These are phyloP conservation scores for Heterobasidion annosum DNA, from an alignment of 1,284 basidiomycete species.

Conservation along the genomic window DNA sequence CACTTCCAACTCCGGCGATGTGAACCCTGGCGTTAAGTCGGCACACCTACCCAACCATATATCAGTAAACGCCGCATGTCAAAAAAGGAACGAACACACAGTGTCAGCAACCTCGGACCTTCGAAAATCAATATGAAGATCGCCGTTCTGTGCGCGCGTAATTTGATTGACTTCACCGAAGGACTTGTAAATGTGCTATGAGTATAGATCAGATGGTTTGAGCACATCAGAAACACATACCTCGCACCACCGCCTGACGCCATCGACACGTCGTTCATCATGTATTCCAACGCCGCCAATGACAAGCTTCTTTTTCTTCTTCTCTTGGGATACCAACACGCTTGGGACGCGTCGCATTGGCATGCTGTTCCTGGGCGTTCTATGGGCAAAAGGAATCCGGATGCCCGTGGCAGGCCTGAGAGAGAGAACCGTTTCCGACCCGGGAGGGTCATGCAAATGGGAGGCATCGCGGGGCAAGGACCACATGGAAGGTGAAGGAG, in stretches of 20 bases:
- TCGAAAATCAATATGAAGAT: slow-evolving; percentile 63
- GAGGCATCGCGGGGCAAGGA: slow-evolving; percentile 29
- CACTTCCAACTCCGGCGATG: slow-evolving; percentile 67
- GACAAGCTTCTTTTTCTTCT: slow-evolving; percentile 26
- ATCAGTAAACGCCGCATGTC: background rate
- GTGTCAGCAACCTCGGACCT: slow-evolving; percentile 71
- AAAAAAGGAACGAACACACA: slow-evolving; percentile 27
- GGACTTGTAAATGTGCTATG: slow-evolving; percentile 29
- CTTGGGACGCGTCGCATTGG: slow-evolving; percentile 15
- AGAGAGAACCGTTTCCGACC: slow-evolving; percentile 19
- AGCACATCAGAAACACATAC: slow-evolving; percentile 26
- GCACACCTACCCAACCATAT: slow-evolving; percentile 42
- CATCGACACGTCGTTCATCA: slow-evolving; percentile 24
- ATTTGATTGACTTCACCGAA: slow-evolving; percentile 70
- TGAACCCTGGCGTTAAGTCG: slow-evolving; percentile 63
- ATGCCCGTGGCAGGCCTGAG: slow-evolving; percentile 12
- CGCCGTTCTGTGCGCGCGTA: slow-evolving; percentile 60
- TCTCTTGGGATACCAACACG: slow-evolving; percentile 17
- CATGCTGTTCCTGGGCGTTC: slow-evolving; percentile 11
- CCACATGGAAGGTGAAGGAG: slow-evolving; percentile 28
- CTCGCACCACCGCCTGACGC: slow-evolving; percentile 59
- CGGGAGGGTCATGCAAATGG: slow-evolving; percentile 26
- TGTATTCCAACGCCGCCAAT: slow-evolving; percentile 27
- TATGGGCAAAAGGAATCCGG: slow-evolving; percentile 17
- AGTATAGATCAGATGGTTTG: slow-evolving; percentile 1